Percentiles rank a stretch among this genome's conserved stretches.
phyloP scores from a whole-genome alignment of 257 asterid genomes.

The Lithospermum erythrorhizon region DNA sequence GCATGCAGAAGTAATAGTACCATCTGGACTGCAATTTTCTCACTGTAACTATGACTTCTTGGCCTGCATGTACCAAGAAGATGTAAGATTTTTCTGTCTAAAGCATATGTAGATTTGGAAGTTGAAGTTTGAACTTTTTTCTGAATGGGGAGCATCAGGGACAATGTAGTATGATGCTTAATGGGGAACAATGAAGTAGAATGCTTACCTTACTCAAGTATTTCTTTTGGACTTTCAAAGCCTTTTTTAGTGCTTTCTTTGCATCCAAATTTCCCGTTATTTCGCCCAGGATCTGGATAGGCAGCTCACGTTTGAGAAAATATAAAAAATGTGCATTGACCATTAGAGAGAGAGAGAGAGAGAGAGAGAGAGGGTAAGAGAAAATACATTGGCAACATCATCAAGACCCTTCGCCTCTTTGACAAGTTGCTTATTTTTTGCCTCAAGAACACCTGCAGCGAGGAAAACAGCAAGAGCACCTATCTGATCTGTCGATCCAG shows the following conservation, averaged over 20 bases:
- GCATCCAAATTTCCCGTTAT: conserved; percentile 92
- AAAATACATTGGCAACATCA: conserved; percentile 70
- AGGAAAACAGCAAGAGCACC: conserved; percentile 81
- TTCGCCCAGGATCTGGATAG: conserved; percentile 66
- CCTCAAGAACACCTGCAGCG: conserved; percentile 88
- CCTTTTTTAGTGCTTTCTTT: conserved; percentile 64
- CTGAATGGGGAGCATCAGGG: neutral
- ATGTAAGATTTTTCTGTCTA: neutral
- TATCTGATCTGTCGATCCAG: conserved; percentile 63
- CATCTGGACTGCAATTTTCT: neutral
- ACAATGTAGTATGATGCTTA: neutral
- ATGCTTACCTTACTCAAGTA: conserved; percentile 71
- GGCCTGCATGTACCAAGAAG: conserved; percentile 42
- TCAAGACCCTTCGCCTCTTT: conserved; percentile 91
- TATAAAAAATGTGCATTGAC: neutral
- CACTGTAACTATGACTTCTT: conserved; percentile 25
- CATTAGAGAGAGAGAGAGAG: conserved; percentile 1
- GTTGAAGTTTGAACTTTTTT: too few species aligned
- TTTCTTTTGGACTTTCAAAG: conserved; percentile 72
- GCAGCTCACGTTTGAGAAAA: neutral
- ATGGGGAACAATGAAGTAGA: neutral
- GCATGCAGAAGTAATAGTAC: neutral
- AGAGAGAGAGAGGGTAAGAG: conserved; percentile 1
- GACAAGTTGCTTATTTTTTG: conserved; percentile 63
- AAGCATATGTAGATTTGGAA: too few species aligned